phyloP scores from a whole-genome alignment of 805 yeast genomes.

The Scheffersomyces amazonensis region DNA sequence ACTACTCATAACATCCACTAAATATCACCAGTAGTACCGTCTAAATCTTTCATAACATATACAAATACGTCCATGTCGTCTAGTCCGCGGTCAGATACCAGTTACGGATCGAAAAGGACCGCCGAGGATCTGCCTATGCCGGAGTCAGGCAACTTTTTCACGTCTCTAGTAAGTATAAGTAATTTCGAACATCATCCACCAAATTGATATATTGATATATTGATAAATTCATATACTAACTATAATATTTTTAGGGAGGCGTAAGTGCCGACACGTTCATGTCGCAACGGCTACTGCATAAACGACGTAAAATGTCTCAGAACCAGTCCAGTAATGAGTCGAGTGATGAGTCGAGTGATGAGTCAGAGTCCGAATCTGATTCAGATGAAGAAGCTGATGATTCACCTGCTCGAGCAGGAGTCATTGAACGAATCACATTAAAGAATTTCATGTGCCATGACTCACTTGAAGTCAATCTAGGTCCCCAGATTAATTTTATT shows the following conservation, averaged over 20 bases:
- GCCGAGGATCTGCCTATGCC: neutral
- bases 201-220: too few relatives aligned
- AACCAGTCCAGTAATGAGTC: neutral
- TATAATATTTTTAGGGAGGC: neutral
- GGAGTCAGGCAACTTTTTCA: neutral
- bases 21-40: too few relatives aligned
- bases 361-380: slow-evolving; percentile 6
- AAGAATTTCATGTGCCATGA: slow-evolving; percentile 90
- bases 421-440: slow-evolving; percentile 59
- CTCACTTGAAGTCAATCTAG: slow-evolving; percentile 69
- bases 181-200: neutral
- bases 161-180: neutral
- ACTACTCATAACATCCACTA: too few relatives aligned
- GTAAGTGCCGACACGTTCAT: neutral
- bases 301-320: neutral
- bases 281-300: neutral
- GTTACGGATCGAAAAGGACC: neutral
- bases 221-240: neutral
- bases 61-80: neutral
- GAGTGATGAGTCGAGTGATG: neutral
- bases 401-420: slow-evolving; percentile 54
- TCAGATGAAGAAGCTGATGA: slow-evolving; percentile 10
- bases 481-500: slow-evolving; percentile 80
- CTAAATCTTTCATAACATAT: neutral
- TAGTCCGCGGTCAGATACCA: neutral